Evolutionary conservation across 345 rosid species (phyloP), one percentile per base, ranked within the genome.

Genomic region (Brassica carinata): DNA sequence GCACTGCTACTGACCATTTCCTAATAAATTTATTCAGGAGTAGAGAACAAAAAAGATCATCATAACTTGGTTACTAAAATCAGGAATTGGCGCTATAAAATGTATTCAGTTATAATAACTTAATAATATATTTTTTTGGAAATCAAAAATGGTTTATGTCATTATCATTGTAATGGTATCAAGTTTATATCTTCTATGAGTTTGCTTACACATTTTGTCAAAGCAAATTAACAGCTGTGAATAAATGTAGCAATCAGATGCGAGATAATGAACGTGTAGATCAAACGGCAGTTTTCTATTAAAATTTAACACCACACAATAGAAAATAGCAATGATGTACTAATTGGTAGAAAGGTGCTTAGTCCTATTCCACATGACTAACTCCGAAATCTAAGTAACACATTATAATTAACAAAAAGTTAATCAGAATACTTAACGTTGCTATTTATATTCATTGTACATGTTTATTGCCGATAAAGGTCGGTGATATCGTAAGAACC

Each of bases 11-110:
- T 27, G 51, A 33, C 2, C 15, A 51, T 51, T 51, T 51, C 8
- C 40, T 8, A 75, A 8, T 8, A 3, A 40, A 15, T 7, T 68
- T 40, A 5, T 6, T 8, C 9, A 59, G 3, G 71, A 33, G 30
- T 15, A 23, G 33, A 26, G 72, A 72, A 34, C 59, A 33, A 72
- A 78, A 64, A 78, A 53, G 77, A 78, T 64, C 43, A 75, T 66
- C 72, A 71, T 23, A 64, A 34, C 14, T 51, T 71, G 14, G 53
- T 10, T 64, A 8, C 0, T 5, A 45, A 45, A 64, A 48, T 13
- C n/a, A 48, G 9, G 5, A 43, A 18, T 13, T 10, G 48, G n/a
- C 33, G 8, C 30, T 55, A 55, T 53, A 53, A 1, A 53, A 53
- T 48, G 17, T 48, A 48, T 14, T 59, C 59, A 77, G 34, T 14